Base-by-base conservation (phyloP, 106 monocot genomes). In the Dioscorea alata region DNA sequence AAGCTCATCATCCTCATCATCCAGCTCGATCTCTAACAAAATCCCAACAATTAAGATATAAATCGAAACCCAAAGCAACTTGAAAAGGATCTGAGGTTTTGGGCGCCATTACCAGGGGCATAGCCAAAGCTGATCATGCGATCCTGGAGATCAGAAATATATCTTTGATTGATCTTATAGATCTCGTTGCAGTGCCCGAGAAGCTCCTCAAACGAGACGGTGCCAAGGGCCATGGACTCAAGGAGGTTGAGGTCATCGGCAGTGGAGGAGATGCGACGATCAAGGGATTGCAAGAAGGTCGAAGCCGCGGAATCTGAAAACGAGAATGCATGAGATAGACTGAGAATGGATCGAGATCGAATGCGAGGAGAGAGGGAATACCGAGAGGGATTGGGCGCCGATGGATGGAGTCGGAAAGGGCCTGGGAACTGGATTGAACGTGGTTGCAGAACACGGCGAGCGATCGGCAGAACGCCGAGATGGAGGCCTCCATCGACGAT, bases 191-290 rank as follows among this genome's bases (percentile, higher is more conserved):
- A 89, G 73, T 89, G 89, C n/a, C 93, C 93, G 6, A 93, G 76
- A 20, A 93, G 76, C 79, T 93, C 93, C 83, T 86, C 93, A 71
- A 89, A 89, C 59, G 89, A 89, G 59, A 93, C 86, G 15, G 93
- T 82, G 52, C 86, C 93, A 60, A 88, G 51, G 50, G 81, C 79
- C 83, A 89, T 86, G 67, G 83, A 85, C n/a, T 93, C 76, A 63
- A 93, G 74, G 63, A 70, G 76, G 18, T 83, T 64, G 49, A 93
- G 89, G 58, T 89, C 93, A 62, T 50, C 57, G 35, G 20, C 61
- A 0, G 93, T 64, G 32, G 83, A 69, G 28, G 85, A 75, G 49
- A 80, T 52, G 4, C 83, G 78, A 66, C 81, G 70, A 15, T 80
- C 78, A 20, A 93, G 60, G 25, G 62, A 68, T 16, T 74, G 73